Conservation (phyloP, 495 filamentous ascomycete species). For the Trichoderma parareesei region DNA sequence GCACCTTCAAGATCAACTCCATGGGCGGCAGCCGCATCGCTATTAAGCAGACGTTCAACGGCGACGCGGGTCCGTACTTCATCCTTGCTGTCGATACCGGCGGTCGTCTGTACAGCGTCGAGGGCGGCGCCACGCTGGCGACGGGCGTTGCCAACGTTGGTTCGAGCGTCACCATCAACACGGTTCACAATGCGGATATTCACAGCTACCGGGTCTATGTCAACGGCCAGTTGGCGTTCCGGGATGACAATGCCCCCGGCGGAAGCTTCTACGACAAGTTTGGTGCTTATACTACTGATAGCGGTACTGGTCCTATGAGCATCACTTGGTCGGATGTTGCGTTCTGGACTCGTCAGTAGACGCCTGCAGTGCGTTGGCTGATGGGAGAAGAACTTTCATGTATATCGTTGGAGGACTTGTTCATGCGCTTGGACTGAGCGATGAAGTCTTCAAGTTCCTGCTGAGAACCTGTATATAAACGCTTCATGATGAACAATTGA, state of each 20-base stretch:
- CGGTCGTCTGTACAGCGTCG: conserved; percentile 8
- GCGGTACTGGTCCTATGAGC: conserved; percentile 1
- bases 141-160: conserved; percentile 1
- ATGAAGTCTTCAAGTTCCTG: too few relatives aligned
- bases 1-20: conserved; percentile 12
- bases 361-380: not conserved
- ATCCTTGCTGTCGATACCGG: not conserved
- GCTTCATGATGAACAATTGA: too few relatives aligned
- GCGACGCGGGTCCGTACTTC: conserved; percentile 2
- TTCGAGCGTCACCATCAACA: not conserved
- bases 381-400: not conserved
- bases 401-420: not conserved
- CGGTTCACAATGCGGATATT: conserved; percentile 3
- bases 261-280: conserved; percentile 11
- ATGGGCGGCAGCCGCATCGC: conserved; percentile 6
- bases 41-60: conserved; percentile 12
- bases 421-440: not conserved
- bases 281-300: conserved; percentile 10
- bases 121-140: not conserved
- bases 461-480: too few relatives aligned
- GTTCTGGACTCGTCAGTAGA: conserved; percentile 5
- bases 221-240: conserved; percentile 5
- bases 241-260: conserved; percentile 2
- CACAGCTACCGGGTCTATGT: not conserved
- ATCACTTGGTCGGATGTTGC: conserved; percentile 9